These are phyloP conservation scores for Nicotiana otophora DNA, from an alignment of 257 asterid species.

Conservation along the genomic window DNA sequence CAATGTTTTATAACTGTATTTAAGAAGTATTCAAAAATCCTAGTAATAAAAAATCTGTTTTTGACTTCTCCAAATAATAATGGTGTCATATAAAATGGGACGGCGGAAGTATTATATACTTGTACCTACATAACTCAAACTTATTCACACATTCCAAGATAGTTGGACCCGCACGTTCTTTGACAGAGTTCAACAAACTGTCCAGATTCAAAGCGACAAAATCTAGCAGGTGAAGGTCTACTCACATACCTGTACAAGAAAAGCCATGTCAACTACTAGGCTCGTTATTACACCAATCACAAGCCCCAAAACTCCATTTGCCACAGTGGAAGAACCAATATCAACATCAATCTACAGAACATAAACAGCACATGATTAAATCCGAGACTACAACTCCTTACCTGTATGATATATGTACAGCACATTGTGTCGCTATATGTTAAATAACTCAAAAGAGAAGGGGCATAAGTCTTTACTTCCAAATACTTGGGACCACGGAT, in stretches of 20 bases:
- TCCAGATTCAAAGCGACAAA: background rate
- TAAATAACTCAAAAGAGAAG: background rate
- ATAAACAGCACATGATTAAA: background rate
- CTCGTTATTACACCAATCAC: slow-evolving; percentile 87
- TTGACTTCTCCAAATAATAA: background rate
- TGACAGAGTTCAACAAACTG: background rate
- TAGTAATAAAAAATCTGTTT: background rate
- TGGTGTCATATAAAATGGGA: background rate
- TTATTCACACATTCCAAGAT: background rate
- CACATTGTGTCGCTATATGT: background rate
- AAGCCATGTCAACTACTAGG: slow-evolving; percentile 97
- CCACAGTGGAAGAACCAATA: slow-evolving; percentile 95
- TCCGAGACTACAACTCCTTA: background rate
- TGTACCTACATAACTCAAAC: background rate
- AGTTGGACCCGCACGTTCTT: background rate
- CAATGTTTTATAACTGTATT: background rate
- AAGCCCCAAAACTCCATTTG: slow-evolving; percentile 97
- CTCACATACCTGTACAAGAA: slow-evolving; percentile 85
- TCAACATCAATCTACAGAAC: slow-evolving; percentile 79
- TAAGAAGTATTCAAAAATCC: background rate
- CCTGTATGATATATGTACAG: background rate
- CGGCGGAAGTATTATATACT: background rate
- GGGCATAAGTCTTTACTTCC: slow-evolving; percentile 47
- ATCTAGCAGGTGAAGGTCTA: slow-evolving; percentile 7
- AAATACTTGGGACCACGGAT: slow-evolving; percentile 77